These are phyloP conservation scores for Ceratonia siliqua DNA, from an alignment of 306 rosid genomes.

Conservation along the genomic window DNA sequence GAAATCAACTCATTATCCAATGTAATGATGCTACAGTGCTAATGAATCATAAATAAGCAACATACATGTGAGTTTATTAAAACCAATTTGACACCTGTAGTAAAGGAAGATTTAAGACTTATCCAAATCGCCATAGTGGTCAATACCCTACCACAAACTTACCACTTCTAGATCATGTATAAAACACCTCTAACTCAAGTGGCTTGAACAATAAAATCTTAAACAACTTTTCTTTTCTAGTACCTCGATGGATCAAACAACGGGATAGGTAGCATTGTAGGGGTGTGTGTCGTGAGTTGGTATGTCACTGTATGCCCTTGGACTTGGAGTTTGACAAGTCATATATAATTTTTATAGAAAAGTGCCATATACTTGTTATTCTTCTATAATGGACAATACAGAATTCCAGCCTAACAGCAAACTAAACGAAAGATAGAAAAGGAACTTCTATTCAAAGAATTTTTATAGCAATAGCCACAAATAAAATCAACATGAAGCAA, in stretches of 20 bases:
- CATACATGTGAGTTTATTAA: background rate
- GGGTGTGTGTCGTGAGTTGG: too few relatives aligned
- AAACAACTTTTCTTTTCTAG: background rate
- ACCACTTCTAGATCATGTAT: background rate
- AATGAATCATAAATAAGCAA: background rate
- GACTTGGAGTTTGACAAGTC: background rate
- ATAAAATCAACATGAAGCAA: background rate
- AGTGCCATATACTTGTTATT: background rate
- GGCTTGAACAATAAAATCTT: background rate
- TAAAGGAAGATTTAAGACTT: background rate
- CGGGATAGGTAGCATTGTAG: background rate
- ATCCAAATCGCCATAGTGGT: background rate
- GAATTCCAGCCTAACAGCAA: background rate
- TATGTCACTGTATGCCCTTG: background rate
- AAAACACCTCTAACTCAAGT: background rate
- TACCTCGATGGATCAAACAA: background rate
- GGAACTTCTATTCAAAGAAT: background rate
- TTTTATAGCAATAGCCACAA: background rate
- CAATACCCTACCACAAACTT: background rate
- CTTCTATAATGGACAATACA: background rate
- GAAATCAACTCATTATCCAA: conserved; percentile 1
- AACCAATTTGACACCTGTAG: background rate
- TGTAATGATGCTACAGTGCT: background rate
- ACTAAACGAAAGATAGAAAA: background rate
- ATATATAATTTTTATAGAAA: too few relatives aligned